Evolutionary conservation across 2,329 filamentous ascomycete species (phyloP).

Genomic region (Cladosporium sp.): DNA sequence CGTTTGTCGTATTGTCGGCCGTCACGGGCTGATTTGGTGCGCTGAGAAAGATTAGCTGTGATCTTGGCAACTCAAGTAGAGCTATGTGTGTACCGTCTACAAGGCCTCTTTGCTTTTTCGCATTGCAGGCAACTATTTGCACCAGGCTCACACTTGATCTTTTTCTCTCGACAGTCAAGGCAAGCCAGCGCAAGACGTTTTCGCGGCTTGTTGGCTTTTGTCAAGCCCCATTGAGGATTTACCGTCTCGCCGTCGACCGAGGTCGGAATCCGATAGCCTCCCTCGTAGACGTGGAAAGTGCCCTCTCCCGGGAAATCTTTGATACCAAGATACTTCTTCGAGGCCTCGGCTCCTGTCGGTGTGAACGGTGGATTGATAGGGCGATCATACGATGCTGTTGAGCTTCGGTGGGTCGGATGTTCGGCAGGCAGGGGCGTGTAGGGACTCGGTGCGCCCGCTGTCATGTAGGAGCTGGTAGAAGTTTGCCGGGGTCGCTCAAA

Average conservation of each 20-base stretch:
- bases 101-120: slow-evolving; percentile 80
- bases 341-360: slow-evolving; percentile 20
- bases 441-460: slow-evolving; percentile 22
- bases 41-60: slow-evolving; percentile 14
- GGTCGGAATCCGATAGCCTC: slow-evolving; percentile 27
- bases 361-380: slow-evolving; percentile 14
- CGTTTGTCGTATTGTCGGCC: slow-evolving; percentile 19
- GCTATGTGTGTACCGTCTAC: slow-evolving; percentile 58
- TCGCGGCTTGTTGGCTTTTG: slow-evolving; percentile 86
- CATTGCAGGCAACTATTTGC: slow-evolving; percentile 84
- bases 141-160: slow-evolving; percentile 93
- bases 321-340: slow-evolving; percentile 28
- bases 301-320: slow-evolving; percentile 26
- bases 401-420: slow-evolving; percentile 19
- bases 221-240: slow-evolving; percentile 88
- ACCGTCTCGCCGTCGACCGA: slow-evolving; percentile 75
- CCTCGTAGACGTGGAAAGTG: slow-evolving; percentile 28
- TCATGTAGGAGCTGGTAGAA: slow-evolving; percentile 19
- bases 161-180: slow-evolving; percentile 89
- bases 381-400: slow-evolving; percentile 14
- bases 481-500: slow-evolving; percentile 19
- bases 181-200: slow-evolving; percentile 91
- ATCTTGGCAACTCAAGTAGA: too few species aligned
- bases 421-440: slow-evolving; percentile 19
- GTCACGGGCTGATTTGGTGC: slow-evolving; percentile 23